A percentile compares a stretch with the other conserved stretches of the same genome.
Evolutionary conservation across 371 early-diverging fungal species (phyloP).

Genomic region (Rhizopus arrhizus): DNA sequence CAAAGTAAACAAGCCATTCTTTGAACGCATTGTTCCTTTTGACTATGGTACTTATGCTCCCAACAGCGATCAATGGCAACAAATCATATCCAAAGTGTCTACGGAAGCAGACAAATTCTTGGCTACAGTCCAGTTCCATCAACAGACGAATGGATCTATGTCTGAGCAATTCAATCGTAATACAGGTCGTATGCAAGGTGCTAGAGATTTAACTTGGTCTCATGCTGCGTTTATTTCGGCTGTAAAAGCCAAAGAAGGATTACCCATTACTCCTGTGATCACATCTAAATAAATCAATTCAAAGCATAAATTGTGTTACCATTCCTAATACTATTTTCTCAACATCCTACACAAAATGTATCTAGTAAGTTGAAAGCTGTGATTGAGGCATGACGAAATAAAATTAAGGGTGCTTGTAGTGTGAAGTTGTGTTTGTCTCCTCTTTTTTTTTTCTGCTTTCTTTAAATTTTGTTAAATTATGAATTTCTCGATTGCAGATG

Average conservation of each 20-base stretch:
- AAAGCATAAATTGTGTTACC: no score
- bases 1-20: conserved; percentile 44
- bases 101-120: conserved; percentile 54
- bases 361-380: no score
- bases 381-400: no score
- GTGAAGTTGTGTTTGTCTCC: background rate
- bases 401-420: conserved; percentile 3
- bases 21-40: conserved; percentile 13
- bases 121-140: conserved; percentile 48
- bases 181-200: conserved; percentile 58
- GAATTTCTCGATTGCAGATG: conserved; percentile 38
- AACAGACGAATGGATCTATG: conserved; percentile 49
- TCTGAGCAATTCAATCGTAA: conserved; percentile 59
- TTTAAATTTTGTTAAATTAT: conserved; percentile 7
- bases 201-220: conserved; percentile 72
- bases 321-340: no score
- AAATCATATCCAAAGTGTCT: conserved; percentile 20
- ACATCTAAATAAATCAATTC: no score
- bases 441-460: conserved; percentile 6
- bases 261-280: background rate
- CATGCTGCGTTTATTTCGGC: conserved; percentile 58
- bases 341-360: no score
- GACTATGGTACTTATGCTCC: conserved; percentile 14
- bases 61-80: conserved; percentile 20
- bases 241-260: background rate